Base-by-base conservation (phyloP, 2,329 filamentous ascomycete species). In the Blumeria graminis region DNA sequence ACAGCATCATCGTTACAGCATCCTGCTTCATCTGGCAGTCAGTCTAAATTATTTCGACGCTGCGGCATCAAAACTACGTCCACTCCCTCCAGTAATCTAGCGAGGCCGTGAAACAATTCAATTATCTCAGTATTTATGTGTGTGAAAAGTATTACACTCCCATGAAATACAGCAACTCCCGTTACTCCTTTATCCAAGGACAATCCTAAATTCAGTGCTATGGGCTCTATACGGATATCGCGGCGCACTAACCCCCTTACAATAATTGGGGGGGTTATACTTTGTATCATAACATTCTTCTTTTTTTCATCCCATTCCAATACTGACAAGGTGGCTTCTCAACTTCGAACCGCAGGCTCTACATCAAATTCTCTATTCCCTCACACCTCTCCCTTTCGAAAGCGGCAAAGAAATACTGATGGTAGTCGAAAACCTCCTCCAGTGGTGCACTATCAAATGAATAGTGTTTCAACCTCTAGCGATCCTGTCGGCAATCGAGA, bases 391-490 rank as follows among this genome's bases (percentile, higher is more conserved):
- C 81, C 83, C 36, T 86, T 86, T 69, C 75, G 77, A 65, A 89
- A 87, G 66, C 71, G 76, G 28, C 71, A 70, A 57, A 69, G 68
- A n/a, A 77, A 79, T 62, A 71, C 69, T 57, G 76, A 73, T 66
- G 75, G 68, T 58, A 74, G 70, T 62, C 66, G 69, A 56, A 72
- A 74, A 46, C 83, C 88, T 53, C 88, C 90, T 56, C 89, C 90
- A 8, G 89, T 98, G 51, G 79, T 86, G 39, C 88, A 86, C 68
- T 96, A 95, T 73, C 81, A 93, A 68, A 82, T 98, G 70, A 96
- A 96, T 74, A 89, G 90, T 70, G 78, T 96, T 63, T 95, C 89
- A 46, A 86, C 86, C 57, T 84, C 89, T 18, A 68, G 75, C 55
- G 76, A 84, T 61, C 86, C 92, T 1, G 72, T 87, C 55, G 77